Base-by-base conservation (phyloP, 2,329 filamentous ascomycete species). In the Aspergillus aculeatus region DNA sequence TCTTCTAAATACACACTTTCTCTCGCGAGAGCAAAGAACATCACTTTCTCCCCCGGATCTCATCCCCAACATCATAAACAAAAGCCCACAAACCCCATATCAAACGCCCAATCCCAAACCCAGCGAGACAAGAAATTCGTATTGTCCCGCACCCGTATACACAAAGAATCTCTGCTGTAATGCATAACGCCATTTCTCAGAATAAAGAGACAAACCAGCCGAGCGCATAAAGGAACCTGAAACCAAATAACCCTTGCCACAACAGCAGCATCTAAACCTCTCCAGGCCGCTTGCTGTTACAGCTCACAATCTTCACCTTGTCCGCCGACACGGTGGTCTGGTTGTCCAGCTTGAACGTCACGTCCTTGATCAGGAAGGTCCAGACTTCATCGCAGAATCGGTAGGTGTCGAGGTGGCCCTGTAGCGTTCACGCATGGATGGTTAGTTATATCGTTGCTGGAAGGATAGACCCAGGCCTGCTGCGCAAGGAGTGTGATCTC, bases 301-400 rank as follows among this genome's bases (percentile, higher is more conserved):
- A 98, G 78, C 91, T 96, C 53, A 99, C 95, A 68, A 99, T 99
- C 87, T 98, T 98, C 78, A 99, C 91, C 76, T 92, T 94, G 73
- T 97, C 94, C 21, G 93, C 92, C 41, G 85, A 81, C 14, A 98
- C 87, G 0, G 86, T 85, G 62, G 87, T 85, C 58, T 85, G 86
- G 67, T 89, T 91, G 69, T 98, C 94, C 81, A 98, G 89, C 81
- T 99, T 99, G 82, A 99, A 98, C n/a, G 89, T 92, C 58, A 98
- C 93, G 67, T 98, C 95, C 79, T 97, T 97, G 79, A 99, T 96
- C 60, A 99, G 85, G 77, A 99, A 99, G 1, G 95, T 99, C 95
- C 95, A 99, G 60, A 99, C 95, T 80, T 99, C 95, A 79, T 99
- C 95, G 81, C 95, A 99, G 84, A 99, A 99, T 68, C 95, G 90